phyloP scores from a whole-genome alignment of 192 early-diverging fungal genomes.

The Coemansia interrupta region DNA sequence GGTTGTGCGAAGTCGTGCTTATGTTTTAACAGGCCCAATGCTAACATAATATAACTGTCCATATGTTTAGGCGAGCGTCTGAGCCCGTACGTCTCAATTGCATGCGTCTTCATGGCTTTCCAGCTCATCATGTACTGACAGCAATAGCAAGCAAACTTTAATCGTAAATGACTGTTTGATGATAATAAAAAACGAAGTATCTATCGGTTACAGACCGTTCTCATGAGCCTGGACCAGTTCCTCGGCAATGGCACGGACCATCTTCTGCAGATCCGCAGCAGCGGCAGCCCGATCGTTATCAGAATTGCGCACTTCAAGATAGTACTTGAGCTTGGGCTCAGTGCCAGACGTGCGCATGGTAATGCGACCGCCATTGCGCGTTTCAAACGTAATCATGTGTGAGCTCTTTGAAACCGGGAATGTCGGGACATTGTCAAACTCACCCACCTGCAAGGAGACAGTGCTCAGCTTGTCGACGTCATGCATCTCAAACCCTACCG shows the following conservation, averaged over 20 bases:
- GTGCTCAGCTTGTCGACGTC: slow-evolving; percentile 39
- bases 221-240: slow-evolving; percentile 40
- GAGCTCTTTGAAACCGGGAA: slow-evolving; percentile 72
- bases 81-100: slow-evolving; percentile 90
- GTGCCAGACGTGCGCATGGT: slow-evolving; percentile 76
- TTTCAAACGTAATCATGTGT: slow-evolving; percentile 89
- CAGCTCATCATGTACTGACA: slow-evolving; percentile 56
- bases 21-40: no score
- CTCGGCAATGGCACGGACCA: slow-evolving; percentile 52
- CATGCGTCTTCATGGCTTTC: slow-evolving; percentile 83
- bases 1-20: no score
- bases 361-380: slow-evolving; percentile 64
- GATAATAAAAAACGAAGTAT: not conserved
- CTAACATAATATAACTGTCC: no score
- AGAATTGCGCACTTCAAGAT: slow-evolving; percentile 59
- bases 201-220: slow-evolving; percentile 18
- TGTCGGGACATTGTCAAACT: slow-evolving; percentile 54
- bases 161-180: slow-evolving; percentile 2
- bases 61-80: slow-evolving; percentile 74
- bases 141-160: not conserved
- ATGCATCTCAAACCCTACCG: slow-evolving; percentile 76
- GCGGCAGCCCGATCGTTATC: slow-evolving; percentile 47
- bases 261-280: slow-evolving; percentile 50
- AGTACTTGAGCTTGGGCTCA: slow-evolving; percentile 91
- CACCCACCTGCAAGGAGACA: not conserved